Base-by-base conservation (phyloP, 805 yeast species). In the Schizosaccharomyces cryophilus region DNA sequence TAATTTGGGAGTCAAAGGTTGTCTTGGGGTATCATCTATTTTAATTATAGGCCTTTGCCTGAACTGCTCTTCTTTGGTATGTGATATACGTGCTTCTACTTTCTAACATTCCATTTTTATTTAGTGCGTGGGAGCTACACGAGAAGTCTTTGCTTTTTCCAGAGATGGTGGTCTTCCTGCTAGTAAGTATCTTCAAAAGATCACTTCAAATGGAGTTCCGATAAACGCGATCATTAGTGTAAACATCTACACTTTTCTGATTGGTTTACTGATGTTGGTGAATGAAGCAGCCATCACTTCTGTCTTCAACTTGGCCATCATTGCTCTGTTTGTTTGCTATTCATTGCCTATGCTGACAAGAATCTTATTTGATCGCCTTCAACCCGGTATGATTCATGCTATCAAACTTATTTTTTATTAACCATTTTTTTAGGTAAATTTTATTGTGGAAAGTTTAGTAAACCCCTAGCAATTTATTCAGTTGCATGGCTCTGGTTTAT, bases 111-210 rank as follows among this genome's bases (percentile, higher is more conserved):
- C n/a, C n/a, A n/a, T n/a, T n/a, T n/a, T n/a, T n/a, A n/a, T n/a
- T 9, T 35, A 35, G 26, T 45, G 51, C 17, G 74, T 80, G 62
- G 81, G 85, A 1, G 83, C 84, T 5, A 79, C 84, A 13, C 74
- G 87, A 67, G 85, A 81, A 59, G 77, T 83, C 21, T 83, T 73
- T 66, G 81, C 86, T 2, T 83, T 82, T 68, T 77, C 86, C 1
- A 76, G 87, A 68, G 87, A 82, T 69, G 80, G 81, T 13, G 75
- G 82, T 66, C 79, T 83, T 81, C 67, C 77, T 82, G 21, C 82
- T 84, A 67, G 83, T 84, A 87, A 85, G 87, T 9, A 70, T 83
- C 59, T 71, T 83, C 17, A 13, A 6, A 30, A 54, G 13, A 19
- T 54, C 9, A 54, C 40, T 54, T 19, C 58, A 19, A 26, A 11